Evolutionary conservation across 1,139 yeast species (phyloP).

Genomic region (Yamadazyma taylorii): DNA sequence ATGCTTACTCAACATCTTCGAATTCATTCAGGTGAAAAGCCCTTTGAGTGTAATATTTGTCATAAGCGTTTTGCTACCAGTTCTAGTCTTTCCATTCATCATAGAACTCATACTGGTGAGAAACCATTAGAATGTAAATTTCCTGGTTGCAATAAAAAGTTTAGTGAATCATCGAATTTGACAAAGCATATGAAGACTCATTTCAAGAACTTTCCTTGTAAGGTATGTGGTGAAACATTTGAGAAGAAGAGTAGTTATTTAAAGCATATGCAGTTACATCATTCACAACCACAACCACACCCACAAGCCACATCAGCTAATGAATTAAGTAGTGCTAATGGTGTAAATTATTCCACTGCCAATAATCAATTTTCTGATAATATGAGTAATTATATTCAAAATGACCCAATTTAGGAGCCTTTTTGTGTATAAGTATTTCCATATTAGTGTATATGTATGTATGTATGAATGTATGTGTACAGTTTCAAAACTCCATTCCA

Average conservation of each 20-base stretch:
- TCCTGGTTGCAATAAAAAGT: conserved; percentile 80
- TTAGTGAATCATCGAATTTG: conserved; percentile 85
- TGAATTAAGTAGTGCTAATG: too few species aligned
- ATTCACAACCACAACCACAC: not conserved
- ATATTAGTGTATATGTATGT: too few species aligned
- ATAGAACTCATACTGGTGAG: conserved; percentile 58
- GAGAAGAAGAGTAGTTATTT: conserved; percentile 40
- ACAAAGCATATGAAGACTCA: conserved; percentile 84
- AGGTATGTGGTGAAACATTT: conserved; percentile 51
- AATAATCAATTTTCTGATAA: too few species aligned
- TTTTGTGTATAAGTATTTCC: too few species aligned
- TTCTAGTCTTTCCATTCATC: conserved; percentile 54
- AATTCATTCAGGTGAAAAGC: conserved; percentile 83
- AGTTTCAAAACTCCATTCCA: too few species aligned
- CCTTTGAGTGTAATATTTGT: conserved; percentile 48
- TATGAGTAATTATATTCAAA: too few species aligned
- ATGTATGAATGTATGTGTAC: too few species aligned
- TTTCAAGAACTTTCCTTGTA: conserved; percentile 48
- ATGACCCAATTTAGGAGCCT: too few species aligned
- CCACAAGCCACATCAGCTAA: too few species aligned
- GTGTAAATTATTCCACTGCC: too few species aligned
- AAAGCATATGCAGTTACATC: conserved; percentile 38
- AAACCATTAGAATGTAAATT: conserved; percentile 80
- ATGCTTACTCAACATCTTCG: conserved; percentile 75
- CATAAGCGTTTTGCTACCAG: conserved; percentile 55